A percentile compares a stretch with the other conserved stretches of the same genome.
Evolutionary conservation across 176 grass and related monocot species (phyloP).

Genomic region (Oryza officinalis): DNA sequence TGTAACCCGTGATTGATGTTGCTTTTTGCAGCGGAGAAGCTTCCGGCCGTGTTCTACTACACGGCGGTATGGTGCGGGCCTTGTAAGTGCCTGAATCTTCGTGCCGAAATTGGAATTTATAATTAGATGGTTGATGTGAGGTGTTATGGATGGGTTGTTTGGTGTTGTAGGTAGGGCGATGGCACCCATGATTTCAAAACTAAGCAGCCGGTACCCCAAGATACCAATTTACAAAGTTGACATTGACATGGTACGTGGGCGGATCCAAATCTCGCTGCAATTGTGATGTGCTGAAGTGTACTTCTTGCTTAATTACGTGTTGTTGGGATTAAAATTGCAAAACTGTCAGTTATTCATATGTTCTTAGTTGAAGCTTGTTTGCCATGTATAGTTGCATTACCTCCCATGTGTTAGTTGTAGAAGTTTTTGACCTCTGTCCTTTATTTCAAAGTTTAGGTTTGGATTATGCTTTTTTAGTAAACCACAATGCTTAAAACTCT

Average conservation of each 20-base stretch:
- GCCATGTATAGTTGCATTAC: background rate
- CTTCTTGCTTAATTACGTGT: too few species aligned
- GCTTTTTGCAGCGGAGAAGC: conserved; percentile 50
- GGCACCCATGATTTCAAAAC: conserved; percentile 36
- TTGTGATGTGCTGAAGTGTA: background rate
- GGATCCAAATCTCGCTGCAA: background rate
- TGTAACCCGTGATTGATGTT: background rate
- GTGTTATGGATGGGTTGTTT: background rate
- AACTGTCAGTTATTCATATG: background rate
- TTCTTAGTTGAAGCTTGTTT: background rate
- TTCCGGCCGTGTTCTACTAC: conserved; percentile 59
- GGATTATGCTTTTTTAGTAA: background rate
- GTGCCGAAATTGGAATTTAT: background rate
- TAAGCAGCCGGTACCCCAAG: conserved; percentile 36
- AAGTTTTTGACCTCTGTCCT: background rate
- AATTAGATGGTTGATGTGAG: background rate
- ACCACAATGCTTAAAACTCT: background rate
- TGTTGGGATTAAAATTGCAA: background rate
- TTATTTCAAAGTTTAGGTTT: background rate
- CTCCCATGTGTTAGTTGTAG: background rate
- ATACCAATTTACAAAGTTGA: conserved; percentile 49
- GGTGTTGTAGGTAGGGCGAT: conserved; percentile 33
- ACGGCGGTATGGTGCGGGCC: conserved; percentile 63
- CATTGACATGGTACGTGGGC: conserved; percentile 41
- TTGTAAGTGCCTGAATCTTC: conserved; percentile 39